Percentiles rank a stretch among this genome's conserved stretches.
Conservation (phyloP, 306 rosid species). For the Spatholobus suberectus region DNA sequence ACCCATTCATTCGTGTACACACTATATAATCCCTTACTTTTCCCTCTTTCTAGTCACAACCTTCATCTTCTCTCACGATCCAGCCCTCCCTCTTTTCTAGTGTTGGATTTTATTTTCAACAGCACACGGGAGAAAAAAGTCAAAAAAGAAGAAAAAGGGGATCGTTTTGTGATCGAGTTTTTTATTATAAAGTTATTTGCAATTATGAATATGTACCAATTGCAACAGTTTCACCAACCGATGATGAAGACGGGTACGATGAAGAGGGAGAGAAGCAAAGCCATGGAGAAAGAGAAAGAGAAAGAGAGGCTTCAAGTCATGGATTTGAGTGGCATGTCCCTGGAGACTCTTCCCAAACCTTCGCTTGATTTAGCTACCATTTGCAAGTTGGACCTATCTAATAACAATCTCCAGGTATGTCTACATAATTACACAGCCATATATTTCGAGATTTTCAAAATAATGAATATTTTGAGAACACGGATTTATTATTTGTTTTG, state of each 20-base stretch:
- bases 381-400: constrained; percentile 75
- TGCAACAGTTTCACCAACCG: constrained; percentile 19
- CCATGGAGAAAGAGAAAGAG: constrained; percentile 42
- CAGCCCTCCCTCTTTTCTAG: background rate
- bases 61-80: background rate
- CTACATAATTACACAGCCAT: background rate
- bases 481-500: background rate
- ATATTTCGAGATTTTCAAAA: background rate
- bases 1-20: background rate
- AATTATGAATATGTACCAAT: background rate
- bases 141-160: background rate
- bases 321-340: constrained; percentile 76
- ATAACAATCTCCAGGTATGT: constrained; percentile 82
- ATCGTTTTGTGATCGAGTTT: background rate
- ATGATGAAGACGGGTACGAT: constrained; percentile 19
- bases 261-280: constrained; percentile 39
- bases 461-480: background rate
- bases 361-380: constrained; percentile 65
- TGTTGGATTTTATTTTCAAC: background rate
- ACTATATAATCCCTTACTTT: too few species aligned
- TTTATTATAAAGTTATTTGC: background rate
- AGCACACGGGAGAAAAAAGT: background rate
- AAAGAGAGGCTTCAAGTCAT: constrained; percentile 60
- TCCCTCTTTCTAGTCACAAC: background rate
- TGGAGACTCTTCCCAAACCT: constrained; percentile 72